Evolutionary conservation across 805 yeast species (phyloP), one percentile per base, ranked within the genome.

Genomic region (Candida germanica): DNA sequence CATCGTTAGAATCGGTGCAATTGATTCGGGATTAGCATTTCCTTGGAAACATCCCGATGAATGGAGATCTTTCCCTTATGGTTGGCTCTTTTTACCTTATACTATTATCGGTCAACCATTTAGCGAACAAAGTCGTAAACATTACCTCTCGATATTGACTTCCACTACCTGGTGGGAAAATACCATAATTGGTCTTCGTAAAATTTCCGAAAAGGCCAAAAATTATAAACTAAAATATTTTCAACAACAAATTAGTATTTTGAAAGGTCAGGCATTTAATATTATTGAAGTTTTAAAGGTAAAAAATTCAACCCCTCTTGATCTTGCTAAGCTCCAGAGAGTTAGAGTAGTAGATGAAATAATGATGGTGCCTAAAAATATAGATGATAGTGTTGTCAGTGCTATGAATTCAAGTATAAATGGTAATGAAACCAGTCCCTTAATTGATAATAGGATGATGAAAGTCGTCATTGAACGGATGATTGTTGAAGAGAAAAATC

Each of bases 1-100:
- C 0, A 38, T 26, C 1, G 40, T 83, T 10, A 68, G 63, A 33
- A 65, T 83, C 20, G 87, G 86, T 2, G 91, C 89, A 1, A 83
- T 83, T 29, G 89, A 83, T 49, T 80, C 85, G 11, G 88, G 88
- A 0, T 61, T 83, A 20, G 70, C 88, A 0, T 82, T 79, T 47
- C 89, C 91, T 4, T 83, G 87, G 87, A 82, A 83, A 49, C 87
- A 81, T 45, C 89, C 89, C 0, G 85, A 83, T 55, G 87, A 81
- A 50, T 81, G 88, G 87, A 59, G 89, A 37, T 79, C 86, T 0
- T 83, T 79, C 47, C 89, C 89, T 0, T 83, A 73, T 58, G 89
- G 89, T 0, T 83, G 91, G 91, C 58, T 83, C 17, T 81, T 77
- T 47, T 56, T 83, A 22, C 89, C 89, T 0, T 56, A 73, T 9